Base-by-base conservation (phyloP, 176 grass and related monocot species). In the Oryza nivara region DNA sequence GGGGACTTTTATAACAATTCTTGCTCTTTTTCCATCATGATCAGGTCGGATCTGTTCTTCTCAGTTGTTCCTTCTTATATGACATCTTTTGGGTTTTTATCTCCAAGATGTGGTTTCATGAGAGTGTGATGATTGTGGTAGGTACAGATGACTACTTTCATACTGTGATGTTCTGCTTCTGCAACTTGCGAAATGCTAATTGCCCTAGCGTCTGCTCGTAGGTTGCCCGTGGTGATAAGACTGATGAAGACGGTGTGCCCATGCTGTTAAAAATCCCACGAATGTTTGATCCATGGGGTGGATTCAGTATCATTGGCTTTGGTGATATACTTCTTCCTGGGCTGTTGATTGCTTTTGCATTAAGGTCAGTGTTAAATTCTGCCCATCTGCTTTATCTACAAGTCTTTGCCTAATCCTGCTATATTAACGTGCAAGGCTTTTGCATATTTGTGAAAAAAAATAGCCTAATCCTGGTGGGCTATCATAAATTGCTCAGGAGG, bases 41-140 rank as follows among this genome's bases (percentile, higher is more conserved):
- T 58, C 87, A 98, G 93, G 96, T 94, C 48, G 96, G 96, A 7
- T 92, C 89, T 28, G 91, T 92, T 61, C 96, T 99, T 81, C 88
- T 99, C 34, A 80, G 96, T 44, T 96, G 91, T 66, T 92, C 96
- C 41, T 99, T 99, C 87, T 81, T 99, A 79, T 99, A 99, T 79
- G 93, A 99, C 74, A 96, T 99, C 70, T 99, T 99, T 71, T 99
- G 96, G 96, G 96, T 99, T 81, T 99, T 99, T 49, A 70, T 95
- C 77, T 99, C 96, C 61, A 96, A 99, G 85, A 85, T 91, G 77
- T 94, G 73, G 89, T 99, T 99, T 85, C 93, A 96, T 89, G 93
- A 99, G 89, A 94, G 96, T 82, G 96, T 99, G 61, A 96, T 99
- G 96, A 99, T 99, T 88, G 93, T 96, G 83, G 96, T 98, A 92